Base-by-base conservation (phyloP, 2,329 filamentous ascomycete species). In the Cladosporium austrohemisphaericum region DNA sequence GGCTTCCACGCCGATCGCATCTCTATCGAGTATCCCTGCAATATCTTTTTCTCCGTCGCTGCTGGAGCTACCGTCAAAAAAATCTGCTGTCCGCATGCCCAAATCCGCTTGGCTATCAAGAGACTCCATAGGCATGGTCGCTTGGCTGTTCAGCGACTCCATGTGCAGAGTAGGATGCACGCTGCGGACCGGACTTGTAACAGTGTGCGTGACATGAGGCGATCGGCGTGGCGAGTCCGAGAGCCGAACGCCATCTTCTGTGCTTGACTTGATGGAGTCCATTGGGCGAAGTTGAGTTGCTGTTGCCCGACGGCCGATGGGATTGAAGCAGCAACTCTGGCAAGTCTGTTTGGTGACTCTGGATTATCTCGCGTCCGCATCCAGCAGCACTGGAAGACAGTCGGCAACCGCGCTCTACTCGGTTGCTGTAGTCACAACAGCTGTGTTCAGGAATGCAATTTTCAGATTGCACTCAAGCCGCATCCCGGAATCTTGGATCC, bases 121-220 rank as follows among this genome's bases (percentile, higher is more conserved):
- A 9, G 58, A 64, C 26, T 60, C 65, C 52, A 64, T 54, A 4
- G 49, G 53, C 14, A 47, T 18, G 14, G 36, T 32, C 26, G 32
- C 20, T 22, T 47, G 43, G 32, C 43, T 47, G 10, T 38, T 49
- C 4, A 31, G 28, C 14, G 38, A 52, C 28, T 45, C 50, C 37
- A 50, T 51, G 18, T 60, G 55, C 48, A 66, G 57, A 26, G 62
- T 57, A 16, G 67, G 60, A 52, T 61, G 60, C n/a, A 69, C 55
- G 51, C 65, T 68, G 35, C 59, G 59, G 5, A 60, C 61, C 10
- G 66, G 66, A 56, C 66, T 68, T 13, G 50, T 53, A 14, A 64
- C 47, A 22, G 55, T 56, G 20, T 61, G 52, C 16, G 63, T 62
- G 16, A 69, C 53, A 31, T 56, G 54, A 14, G 67, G 65, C 44